A percentile compares a stretch with the other conserved stretches of the same genome.
phyloP scores from a whole-genome alignment of 176 grass and related monocot genomes.

The Carex pumila region DNA sequence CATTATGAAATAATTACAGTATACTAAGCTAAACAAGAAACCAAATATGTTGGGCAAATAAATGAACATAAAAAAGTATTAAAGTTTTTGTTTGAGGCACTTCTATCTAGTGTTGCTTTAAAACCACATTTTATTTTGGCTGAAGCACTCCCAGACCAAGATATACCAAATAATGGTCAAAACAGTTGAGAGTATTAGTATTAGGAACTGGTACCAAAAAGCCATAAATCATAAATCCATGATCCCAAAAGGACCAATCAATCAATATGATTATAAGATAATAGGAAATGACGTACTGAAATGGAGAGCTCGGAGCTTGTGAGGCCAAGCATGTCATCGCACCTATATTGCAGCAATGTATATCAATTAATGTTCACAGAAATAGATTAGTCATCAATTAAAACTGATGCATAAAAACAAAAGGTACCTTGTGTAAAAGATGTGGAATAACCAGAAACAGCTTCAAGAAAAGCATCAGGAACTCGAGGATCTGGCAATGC shows the following conservation, averaged over 20 bases:
- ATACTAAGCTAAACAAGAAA: background rate
- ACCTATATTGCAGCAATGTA: slow-evolving; percentile 28
- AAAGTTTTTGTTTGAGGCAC: background rate
- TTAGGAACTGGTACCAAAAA: background rate
- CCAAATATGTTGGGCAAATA: background rate
- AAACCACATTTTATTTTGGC: background rate
- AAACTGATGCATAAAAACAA: slow-evolving; percentile 4
- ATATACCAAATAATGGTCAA: background rate
- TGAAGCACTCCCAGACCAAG: background rate
- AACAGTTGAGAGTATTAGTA: background rate
- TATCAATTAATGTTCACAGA: background rate
- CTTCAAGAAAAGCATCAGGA: slow-evolving; percentile 36
- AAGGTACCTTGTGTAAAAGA: slow-evolving; percentile 44
- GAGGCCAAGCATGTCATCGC: slow-evolving; percentile 32
- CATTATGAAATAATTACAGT: background rate
- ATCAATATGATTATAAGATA: background rate
- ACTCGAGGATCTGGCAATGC: slow-evolving; percentile 37
- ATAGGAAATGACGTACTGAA: slow-evolving; percentile 43
- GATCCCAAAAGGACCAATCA: background rate
- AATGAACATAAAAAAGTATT: background rate
- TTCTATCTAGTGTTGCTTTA: background rate
- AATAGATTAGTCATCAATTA: background rate
- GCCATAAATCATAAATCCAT: background rate
- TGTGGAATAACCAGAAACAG: slow-evolving; percentile 23
- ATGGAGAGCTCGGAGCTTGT: slow-evolving; percentile 36